These are phyloP conservation scores for Schizothecium vesticola DNA, from an alignment of 495 filamentous ascomycete genomes.

Conservation along the genomic window DNA sequence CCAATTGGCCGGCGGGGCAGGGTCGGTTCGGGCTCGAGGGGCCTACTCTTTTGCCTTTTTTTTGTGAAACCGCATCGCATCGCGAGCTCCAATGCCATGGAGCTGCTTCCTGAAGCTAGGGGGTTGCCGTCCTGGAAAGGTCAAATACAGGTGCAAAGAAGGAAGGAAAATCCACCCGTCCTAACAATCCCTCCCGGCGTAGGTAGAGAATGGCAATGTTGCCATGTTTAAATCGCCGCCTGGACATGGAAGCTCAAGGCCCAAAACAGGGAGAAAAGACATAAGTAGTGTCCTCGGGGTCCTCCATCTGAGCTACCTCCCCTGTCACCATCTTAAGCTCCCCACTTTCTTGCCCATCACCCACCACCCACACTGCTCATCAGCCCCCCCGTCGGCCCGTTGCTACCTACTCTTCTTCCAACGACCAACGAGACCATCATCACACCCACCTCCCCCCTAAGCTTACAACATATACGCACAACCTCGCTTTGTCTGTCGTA, in stretches of 20 bases:
- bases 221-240: not conserved
- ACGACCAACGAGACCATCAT: not conserved
- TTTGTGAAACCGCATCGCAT: not conserved
- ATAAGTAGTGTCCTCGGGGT: too few relatives aligned
- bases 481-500: not conserved
- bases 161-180: not conserved
- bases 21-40: not conserved
- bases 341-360: not conserved
- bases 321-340: not conserved
- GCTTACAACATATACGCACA: not conserved
- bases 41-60: not conserved
- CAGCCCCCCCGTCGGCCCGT: not conserved
- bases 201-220: not conserved
- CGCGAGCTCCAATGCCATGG: not conserved
- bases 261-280: not conserved
- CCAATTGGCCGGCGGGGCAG: not conserved
- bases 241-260: not conserved
- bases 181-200: not conserved
- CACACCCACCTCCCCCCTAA: not conserved
- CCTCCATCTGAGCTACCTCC: not conserved
- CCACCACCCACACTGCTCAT: not conserved
- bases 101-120: not conserved
- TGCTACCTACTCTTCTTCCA: not conserved
- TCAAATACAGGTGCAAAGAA: not conserved
- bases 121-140: not conserved